A percentile compares a stretch with the other conserved stretches of the same genome.
Evolutionary conservation across 306 rosid species (phyloP).

Genomic region (Abrus precatorius): DNA sequence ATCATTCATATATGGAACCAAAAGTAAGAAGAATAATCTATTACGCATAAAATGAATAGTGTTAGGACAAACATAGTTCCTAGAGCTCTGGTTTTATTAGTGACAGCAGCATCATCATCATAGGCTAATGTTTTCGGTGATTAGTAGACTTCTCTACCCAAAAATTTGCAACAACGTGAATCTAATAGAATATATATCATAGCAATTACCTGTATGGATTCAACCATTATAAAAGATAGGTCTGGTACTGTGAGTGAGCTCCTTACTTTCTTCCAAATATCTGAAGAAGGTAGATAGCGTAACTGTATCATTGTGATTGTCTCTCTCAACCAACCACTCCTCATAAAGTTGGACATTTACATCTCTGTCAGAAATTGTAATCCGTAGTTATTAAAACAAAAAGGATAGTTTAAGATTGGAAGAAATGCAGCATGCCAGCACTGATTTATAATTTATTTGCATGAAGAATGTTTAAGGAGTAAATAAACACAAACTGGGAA

Average conservation of each 20-base stretch:
- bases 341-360: conserved; percentile 72
- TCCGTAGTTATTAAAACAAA: conserved; percentile 24
- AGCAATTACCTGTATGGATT: conserved; percentile 48
- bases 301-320: conserved; percentile 61
- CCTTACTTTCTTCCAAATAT: conserved; percentile 60
- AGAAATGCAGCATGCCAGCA: background rate
- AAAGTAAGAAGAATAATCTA: conserved; percentile 2
- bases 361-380: conserved; percentile 66
- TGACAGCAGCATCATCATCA: background rate
- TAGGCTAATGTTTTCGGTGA: background rate
- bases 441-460: background rate
- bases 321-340: conserved; percentile 83
- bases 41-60: conserved; percentile 15
- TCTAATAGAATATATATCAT: conserved; percentile 17
- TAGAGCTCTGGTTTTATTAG: background rate
- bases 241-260: conserved; percentile 41
- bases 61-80: conserved; percentile 26
- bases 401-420: conserved; percentile 10
- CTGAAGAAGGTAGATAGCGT: conserved; percentile 66
- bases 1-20: conserved; percentile 6
- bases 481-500: conserved; percentile 6
- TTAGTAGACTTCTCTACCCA: conserved; percentile 19
- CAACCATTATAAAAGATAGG: conserved; percentile 44
- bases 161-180: conserved; percentile 12
- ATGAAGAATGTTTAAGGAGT: conserved; percentile 28